Evolutionary conservation across 495 filamentous ascomycete genomes (phyloP).

Genomic region (Ramalina intermedia): DNA sequence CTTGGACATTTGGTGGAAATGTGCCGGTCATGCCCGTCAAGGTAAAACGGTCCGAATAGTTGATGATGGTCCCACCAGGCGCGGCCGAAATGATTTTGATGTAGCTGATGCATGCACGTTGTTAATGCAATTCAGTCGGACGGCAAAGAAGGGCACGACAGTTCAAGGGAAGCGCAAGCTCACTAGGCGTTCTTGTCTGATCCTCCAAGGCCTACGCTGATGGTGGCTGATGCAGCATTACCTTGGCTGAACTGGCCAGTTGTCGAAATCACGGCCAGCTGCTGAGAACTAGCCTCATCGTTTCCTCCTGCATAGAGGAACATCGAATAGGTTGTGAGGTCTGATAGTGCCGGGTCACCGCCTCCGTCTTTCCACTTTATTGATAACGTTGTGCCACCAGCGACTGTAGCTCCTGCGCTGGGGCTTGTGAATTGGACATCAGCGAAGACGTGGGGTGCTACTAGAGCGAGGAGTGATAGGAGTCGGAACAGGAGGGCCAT

Average conservation of each 20-base stretch:
- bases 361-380: constrained; percentile 48
- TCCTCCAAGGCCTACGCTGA: constrained; percentile 34
- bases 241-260: constrained; percentile 31
- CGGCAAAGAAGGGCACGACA: not conserved
- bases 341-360: constrained; percentile 28
- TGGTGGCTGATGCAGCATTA: constrained; percentile 35
- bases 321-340: constrained; percentile 43
- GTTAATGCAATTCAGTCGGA: not conserved
- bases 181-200: constrained; percentile 49
- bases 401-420: constrained; percentile 28
- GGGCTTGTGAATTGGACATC: constrained; percentile 44
- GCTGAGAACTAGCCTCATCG: constrained; percentile 26
- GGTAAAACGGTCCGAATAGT: constrained; percentile 51
- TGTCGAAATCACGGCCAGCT: constrained; percentile 26
- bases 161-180: constrained; percentile 6
- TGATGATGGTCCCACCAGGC: constrained; percentile 35
- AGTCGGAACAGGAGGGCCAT: constrained; percentile 20
- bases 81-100: constrained; percentile 45
- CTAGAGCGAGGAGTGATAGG: constrained; percentile 26
- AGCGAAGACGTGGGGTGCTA: constrained; percentile 33
- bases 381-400: constrained; percentile 35
- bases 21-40: constrained; percentile 52
- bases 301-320: constrained; percentile 54
- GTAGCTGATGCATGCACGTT: constrained; percentile 33
- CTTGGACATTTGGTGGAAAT: constrained; percentile 32